Evolutionary conservation across 2,329 filamentous ascomycete genomes (phyloP), one percentile per base, ranked within the genome.

Genomic region (Penicillium fuscoglaucum): DNA sequence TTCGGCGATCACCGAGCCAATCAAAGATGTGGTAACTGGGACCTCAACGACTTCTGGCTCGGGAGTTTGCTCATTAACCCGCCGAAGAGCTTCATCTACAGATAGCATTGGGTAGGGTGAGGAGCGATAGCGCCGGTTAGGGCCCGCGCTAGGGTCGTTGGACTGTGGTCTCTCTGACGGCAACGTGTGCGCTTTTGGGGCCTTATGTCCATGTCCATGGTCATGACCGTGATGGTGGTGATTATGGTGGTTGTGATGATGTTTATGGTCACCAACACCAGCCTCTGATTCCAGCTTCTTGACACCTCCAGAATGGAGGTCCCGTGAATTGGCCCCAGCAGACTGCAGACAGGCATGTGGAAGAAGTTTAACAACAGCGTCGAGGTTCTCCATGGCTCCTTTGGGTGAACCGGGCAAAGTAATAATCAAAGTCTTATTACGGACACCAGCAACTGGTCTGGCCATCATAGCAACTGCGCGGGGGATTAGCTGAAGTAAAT

Each of bases 351-450:
- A 99, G n/a, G 95, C 95, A 76, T 99, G 95, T 0, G 93, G 93
- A 6, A 99, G 78, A n/a, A 93, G 86, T 71, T 92, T 96, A 61
- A 99, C 79, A 7, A 99, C 82, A 1, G 93, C 88, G 70, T 95
- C 87, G 0, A 99, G 83, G 70, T 98, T 99, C 78, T 99, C 95
- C 69, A 87, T 90, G 9, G 95, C 95, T 1, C 93, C 95, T 74
- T 98, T 98, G 0, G 95, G 95, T 0, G 93, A 98, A 1, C 95
- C 95, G 0, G 95, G 95, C 4, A 99, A 80, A 0, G 95, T 99
- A 61, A 97, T 78, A 26, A 99, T 89, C 52, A 99, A 76, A 0
- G 91, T 88, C 60, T 86, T 87, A 61, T 93, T 88, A 33, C 95
- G 83, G 3, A 96, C 87, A 3, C 95, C 95, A 24, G 95, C 95